Base-by-base conservation (phyloP, 2,329 filamentous ascomycete species). In the Calonectria crousiana region DNA sequence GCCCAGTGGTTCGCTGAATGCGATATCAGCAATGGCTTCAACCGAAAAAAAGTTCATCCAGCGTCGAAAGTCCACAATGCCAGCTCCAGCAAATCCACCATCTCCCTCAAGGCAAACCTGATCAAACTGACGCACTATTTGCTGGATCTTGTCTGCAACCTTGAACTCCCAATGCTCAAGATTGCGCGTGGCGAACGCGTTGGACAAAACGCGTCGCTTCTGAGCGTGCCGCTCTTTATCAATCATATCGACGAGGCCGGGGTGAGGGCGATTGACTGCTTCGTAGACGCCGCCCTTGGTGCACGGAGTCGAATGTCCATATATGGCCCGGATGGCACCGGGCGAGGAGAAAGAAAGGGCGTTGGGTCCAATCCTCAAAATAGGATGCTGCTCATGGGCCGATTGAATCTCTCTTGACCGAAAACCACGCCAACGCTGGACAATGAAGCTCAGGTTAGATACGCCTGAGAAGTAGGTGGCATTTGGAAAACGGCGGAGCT, bases 401-500 rank as follows among this genome's bases (percentile, higher is more conserved):
- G 87, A 85, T 84, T 88, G 26, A 82, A 87, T 67, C 86, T 88
- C 79, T 85, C 84, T 49, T 83, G 87, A 52, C 84, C 89, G 75
- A 87, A 87, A 76, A 81, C 76, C 80, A 52, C 81, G 75, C 5
- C 76, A 32, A 74, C 68, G 68, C 78, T 66, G 16, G 69, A n/a
- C 26, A 34, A 78, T 67, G 18, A 77, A 81, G 9, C 72, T 71
- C 4, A 79, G 51, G 2, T 79, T 78, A 13, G 75, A 74, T 14
- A 79, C 60, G 26, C 77, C 77, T 0, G 74, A 73, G 18, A 81
- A 28, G 3, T 72, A 64, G 11, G 76, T 75, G 9, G 76, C 75
- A 66, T 66, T 73, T 13, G 77, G 77, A 26, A 77, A 81, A 1
- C 74, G 67, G 1, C 78, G 67, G 2, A 81, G 75, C 1, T 83